These are phyloP conservation scores for Crucibulum laeve DNA, from an alignment of 768 basidiomycete genomes.

Conservation along the genomic window DNA sequence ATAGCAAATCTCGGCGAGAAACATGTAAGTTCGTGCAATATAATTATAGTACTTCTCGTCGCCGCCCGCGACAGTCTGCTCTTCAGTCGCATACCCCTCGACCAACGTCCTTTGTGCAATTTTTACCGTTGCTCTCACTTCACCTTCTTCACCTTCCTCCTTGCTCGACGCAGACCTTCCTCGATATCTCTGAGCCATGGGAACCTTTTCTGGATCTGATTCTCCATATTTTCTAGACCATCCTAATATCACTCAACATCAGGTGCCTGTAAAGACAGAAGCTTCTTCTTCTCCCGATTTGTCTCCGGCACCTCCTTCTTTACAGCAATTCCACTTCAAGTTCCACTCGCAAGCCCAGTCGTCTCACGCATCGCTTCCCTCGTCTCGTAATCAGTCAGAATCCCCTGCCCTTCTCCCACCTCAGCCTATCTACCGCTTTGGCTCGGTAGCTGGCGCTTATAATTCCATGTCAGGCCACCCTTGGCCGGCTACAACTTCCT, in stretches of 20 bases:
- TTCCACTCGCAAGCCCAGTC: slow-evolving; percentile 24
- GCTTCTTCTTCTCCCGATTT: slow-evolving; percentile 39
- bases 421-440: slow-evolving; percentile 29
- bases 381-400: slow-evolving; percentile 27
- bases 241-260: slow-evolving; percentile 13
- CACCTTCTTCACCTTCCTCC: background rate
- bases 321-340: slow-evolving; percentile 32
- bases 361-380: slow-evolving; percentile 30
- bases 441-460: slow-evolving; percentile 15
- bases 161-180: background rate
- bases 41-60: no score
- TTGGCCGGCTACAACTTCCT: slow-evolving; percentile 22
- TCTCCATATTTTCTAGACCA: slow-evolving; percentile 13
- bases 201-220: slow-evolving; percentile 14
- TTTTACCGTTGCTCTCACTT: no score
- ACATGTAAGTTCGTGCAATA: no score
- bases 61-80: no score
- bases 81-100: no score
- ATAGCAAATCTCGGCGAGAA: no score
- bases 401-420: slow-evolving; percentile 21
- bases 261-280: slow-evolving; percentile 33
- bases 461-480: slow-evolving; percentile 18
- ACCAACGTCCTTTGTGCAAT: no score
- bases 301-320: slow-evolving; percentile 25
- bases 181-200: slow-evolving; percentile 13